A percentile compares a stretch with the other conserved stretches of the same genome.
Conservation (phyloP, 805 yeast species). For the Kluyveromyces aestuarii region DNA sequence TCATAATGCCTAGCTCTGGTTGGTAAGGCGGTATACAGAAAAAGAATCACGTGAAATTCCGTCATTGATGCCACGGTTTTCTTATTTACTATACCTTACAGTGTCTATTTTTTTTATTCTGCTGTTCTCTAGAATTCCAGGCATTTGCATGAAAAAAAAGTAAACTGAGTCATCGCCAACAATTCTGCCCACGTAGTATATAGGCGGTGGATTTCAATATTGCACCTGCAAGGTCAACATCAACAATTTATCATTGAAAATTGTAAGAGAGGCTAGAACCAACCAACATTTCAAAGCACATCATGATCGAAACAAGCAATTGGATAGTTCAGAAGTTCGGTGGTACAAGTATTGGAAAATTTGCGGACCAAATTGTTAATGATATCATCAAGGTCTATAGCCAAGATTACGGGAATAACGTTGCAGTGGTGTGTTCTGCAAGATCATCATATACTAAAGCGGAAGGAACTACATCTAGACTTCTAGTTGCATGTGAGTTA, state of each 20-base stretch:
- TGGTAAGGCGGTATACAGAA: background rate
- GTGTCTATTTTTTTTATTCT: too few species aligned
- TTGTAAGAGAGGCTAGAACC: background rate
- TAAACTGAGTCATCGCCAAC: background rate
- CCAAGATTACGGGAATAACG: conserved; percentile 38
- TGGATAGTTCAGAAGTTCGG: conserved; percentile 94
- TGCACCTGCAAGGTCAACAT: background rate
- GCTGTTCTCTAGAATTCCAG: too few species aligned
- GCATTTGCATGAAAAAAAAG: background rate
- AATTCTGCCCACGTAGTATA: background rate
- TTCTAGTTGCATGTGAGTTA: conserved; percentile 74
- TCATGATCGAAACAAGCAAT: conserved; percentile 20
- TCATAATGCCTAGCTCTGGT: too few species aligned
- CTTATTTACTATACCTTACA: too few species aligned
- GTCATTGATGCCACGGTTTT: background rate
- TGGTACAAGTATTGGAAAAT: conserved; percentile 95
- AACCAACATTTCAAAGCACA: background rate
- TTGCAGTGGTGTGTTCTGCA: conserved; percentile 95
- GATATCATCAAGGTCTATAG: conserved; percentile 69
- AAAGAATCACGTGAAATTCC: background rate
- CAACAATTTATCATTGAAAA: too few species aligned
- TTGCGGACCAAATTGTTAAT: conserved; percentile 75
- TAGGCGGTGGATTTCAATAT: background rate
- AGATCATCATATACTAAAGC: conserved; percentile 84
- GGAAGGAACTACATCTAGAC: conserved; percentile 90